Evolutionary conservation across 1,139 yeast species (phyloP).

Genomic region (Candida sp.): DNA sequence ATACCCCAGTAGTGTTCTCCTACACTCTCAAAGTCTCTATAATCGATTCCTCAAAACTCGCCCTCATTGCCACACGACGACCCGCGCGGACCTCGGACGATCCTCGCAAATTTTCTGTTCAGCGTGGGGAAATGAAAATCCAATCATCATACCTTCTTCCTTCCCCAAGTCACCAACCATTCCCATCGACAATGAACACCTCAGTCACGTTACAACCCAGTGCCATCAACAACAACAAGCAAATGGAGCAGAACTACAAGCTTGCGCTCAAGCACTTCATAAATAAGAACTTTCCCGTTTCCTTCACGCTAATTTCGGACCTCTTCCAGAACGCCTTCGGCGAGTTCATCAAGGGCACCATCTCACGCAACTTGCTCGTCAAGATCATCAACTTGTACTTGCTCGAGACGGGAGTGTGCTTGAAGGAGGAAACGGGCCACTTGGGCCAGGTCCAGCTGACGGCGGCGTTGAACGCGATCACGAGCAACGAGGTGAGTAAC

Average conservation of each 20-base stretch:
- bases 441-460: conserved; percentile 17
- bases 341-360: conserved; percentile 27
- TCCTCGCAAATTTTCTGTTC: too few relatives aligned
- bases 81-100: too few relatives aligned
- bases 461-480: conserved; percentile 23
- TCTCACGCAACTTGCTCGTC: conserved; percentile 31
- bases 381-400: conserved; percentile 42
- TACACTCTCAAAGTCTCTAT: too few relatives aligned
- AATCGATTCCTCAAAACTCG: too few relatives aligned
- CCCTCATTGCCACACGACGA: too few relatives aligned
- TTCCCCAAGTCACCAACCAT: conserved; percentile 3
- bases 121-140: too few relatives aligned
- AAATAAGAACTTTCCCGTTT: conserved; percentile 39
- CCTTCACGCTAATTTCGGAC: conserved; percentile 31
- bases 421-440: conserved; percentile 17
- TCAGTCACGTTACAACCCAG: conserved; percentile 9
- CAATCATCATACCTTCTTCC: background rate
- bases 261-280: conserved; percentile 44
- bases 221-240: conserved; percentile 14
- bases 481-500: conserved; percentile 25
- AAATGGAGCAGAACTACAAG: conserved; percentile 33
- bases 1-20: too few relatives aligned
- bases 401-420: conserved; percentile 37
- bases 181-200: conserved; percentile 10
- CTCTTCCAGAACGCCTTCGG: conserved; percentile 26